These are phyloP conservation scores for Ceratobasidium theobromae DNA, from an alignment of 1,284 basidiomycete species.

Conservation along the genomic window DNA sequence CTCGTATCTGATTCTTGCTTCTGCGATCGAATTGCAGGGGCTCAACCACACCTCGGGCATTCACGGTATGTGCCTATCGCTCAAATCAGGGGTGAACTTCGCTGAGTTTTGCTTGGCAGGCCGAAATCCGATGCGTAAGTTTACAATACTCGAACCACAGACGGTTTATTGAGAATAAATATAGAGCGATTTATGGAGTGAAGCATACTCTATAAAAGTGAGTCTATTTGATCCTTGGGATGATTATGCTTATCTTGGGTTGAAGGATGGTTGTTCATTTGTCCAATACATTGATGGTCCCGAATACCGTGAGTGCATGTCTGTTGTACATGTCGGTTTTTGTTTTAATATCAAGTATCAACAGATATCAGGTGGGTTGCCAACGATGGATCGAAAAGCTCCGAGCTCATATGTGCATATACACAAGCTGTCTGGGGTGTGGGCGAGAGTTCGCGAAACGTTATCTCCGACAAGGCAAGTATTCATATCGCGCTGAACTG, in stretches of 20 bases:
- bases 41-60: constrained; percentile 25
- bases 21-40: constrained; percentile 28
- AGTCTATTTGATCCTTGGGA: neutral
- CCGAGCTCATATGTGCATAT: neutral
- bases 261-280: constrained; percentile 29
- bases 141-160: neutral
- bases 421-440: constrained; percentile 18
- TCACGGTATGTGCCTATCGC: constrained; percentile 21
- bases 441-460: constrained; percentile 27
- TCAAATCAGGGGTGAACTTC: neutral
- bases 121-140: constrained; percentile 28
- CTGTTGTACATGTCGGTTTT: neutral
- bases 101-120: neutral
- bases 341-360: neutral
- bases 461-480: constrained; percentile 25
- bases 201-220: constrained; percentile 31
- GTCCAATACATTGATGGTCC: constrained; percentile 25
- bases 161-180: neutral
- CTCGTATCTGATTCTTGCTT: constrained; percentile 29
- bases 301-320: constrained; percentile 11
- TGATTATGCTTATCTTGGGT: neutral
- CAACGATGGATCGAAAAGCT: neutral
- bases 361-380: constrained; percentile 16
- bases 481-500: neutral
- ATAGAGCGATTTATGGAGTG: constrained; percentile 21